Evolutionary conservation across 2,329 filamentous ascomycete genomes (phyloP).

Genomic region (Dendrostoma leiphaemia): DNA sequence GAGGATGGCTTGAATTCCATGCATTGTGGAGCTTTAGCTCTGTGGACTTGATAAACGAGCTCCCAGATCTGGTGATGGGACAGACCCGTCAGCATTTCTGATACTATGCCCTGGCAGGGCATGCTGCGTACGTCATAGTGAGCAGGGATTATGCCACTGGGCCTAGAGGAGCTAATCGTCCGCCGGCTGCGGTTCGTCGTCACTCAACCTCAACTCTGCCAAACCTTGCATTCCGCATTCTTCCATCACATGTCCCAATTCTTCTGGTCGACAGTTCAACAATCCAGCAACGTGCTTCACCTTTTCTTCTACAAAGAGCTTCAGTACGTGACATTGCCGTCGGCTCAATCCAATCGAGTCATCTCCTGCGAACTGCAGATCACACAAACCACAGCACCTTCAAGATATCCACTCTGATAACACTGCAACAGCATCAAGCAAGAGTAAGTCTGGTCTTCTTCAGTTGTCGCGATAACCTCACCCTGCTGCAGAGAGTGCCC

Average conservation of each 20-base stretch:
- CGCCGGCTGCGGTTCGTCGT: background rate
- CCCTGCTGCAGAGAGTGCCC: too few relatives aligned
- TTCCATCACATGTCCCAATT: constrained; percentile 23
- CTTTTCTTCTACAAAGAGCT: background rate
- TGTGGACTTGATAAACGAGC: background rate
- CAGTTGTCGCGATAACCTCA: background rate
- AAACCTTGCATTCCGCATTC: constrained; percentile 20
- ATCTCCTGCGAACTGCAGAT: too few relatives aligned
- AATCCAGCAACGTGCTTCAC: background rate
- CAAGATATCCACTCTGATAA: constrained; percentile 2
- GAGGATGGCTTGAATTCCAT: background rate
- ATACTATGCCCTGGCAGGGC: constrained; percentile 1
- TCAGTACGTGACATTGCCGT: too few relatives aligned
- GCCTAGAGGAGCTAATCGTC: background rate
- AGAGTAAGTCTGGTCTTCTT: background rate
- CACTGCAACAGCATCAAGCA: constrained; percentile 6
- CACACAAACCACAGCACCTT: background rate
- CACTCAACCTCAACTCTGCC: background rate
- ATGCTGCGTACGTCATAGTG: constrained; percentile 28
- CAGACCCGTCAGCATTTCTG: background rate
- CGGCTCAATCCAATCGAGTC: too few relatives aligned
- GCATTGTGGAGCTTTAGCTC: background rate
- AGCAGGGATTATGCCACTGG: constrained; percentile 16
- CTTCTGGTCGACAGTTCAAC: background rate
- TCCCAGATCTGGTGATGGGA: background rate